These are phyloP conservation scores for Sordariomycetes sp. DNA, from an alignment of 2,329 filamentous ascomycete species.

Conservation along the genomic window DNA sequence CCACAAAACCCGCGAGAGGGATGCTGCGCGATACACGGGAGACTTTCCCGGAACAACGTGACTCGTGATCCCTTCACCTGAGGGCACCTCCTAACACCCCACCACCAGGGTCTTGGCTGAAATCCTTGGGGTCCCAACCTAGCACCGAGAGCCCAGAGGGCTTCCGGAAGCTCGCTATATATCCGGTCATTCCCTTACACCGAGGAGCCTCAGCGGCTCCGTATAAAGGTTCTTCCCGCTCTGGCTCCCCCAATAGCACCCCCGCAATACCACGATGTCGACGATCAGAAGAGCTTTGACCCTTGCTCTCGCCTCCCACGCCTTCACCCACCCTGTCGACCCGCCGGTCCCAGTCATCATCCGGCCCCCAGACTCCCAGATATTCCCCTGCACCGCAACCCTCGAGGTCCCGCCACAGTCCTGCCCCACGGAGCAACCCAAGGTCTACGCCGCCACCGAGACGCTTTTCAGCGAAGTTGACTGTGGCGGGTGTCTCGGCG, in stretches of 20 bases:
- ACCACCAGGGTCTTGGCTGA: background rate
- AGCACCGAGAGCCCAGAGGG: background rate
- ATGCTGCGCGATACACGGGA: too few relatives aligned
- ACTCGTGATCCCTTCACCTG: background rate
- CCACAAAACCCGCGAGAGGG: too few relatives aligned
- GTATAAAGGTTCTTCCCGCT: too few relatives aligned
- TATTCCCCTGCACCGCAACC: slow-evolving; percentile 2
- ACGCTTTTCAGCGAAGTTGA: slow-evolving; percentile 14
- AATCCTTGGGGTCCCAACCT: background rate
- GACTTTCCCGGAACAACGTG: background rate
- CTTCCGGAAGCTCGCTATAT: background rate
- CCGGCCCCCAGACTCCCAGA: slow-evolving; percentile 1
- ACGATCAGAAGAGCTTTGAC: background rate
- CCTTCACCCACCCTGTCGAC: background rate
- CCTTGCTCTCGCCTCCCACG: background rate
- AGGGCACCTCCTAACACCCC: background rate
- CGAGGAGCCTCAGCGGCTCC: too few relatives aligned
- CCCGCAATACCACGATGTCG: background rate
- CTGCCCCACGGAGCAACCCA: background rate
- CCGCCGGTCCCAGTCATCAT: background rate
- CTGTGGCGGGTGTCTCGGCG: slow-evolving; percentile 19
- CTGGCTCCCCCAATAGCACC: too few relatives aligned
- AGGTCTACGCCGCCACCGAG: slow-evolving; percentile 15
- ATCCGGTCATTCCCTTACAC: background rate
- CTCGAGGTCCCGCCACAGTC: background rate